These are phyloP conservation scores for Zygnema cylindricum DNA, from an alignment of 139 green algal genomes.

Conservation along the genomic window DNA sequence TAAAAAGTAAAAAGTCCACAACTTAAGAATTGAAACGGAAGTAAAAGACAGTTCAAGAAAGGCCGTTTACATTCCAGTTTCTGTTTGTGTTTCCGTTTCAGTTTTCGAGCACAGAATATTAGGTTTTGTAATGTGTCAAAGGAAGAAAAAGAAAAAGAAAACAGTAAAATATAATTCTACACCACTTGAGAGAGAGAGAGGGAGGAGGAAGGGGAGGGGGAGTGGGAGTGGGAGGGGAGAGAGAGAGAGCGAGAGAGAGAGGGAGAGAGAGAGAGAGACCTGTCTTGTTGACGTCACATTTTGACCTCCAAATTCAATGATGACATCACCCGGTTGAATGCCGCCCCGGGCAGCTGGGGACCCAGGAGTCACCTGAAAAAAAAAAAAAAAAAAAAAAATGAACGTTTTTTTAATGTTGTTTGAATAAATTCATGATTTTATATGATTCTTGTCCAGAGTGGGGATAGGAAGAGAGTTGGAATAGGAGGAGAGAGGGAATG, in stretches of 20 bases:
- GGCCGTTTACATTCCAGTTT: background rate
- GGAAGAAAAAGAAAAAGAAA: background rate
- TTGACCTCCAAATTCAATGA: constrained; percentile 63
- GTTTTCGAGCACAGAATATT: background rate
- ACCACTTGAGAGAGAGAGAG: constrained; percentile 10
- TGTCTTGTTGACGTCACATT: constrained; percentile 37
- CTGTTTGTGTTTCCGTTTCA: background rate
- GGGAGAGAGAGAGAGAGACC: constrained; percentile 7
- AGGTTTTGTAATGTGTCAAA: background rate
- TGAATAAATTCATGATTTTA: background rate
- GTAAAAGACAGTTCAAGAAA: background rate
- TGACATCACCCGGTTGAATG: constrained; percentile 57
- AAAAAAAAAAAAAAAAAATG: constrained; percentile 9
- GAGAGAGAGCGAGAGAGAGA: no score
- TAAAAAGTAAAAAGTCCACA: background rate
- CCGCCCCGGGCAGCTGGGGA: constrained; percentile 62
- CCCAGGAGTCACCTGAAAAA: constrained; percentile 52
- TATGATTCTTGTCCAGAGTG: background rate
- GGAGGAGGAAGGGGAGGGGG: background rate
- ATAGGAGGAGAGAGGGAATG: no score
- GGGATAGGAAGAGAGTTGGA: background rate
- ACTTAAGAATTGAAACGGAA: background rate
- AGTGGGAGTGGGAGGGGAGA: no score
- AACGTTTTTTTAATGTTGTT: background rate
- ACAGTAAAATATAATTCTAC: background rate